Evolutionary conservation across 495 filamentous ascomycete genomes (phyloP).

Genomic region (Stereocaulon alpinum): DNA sequence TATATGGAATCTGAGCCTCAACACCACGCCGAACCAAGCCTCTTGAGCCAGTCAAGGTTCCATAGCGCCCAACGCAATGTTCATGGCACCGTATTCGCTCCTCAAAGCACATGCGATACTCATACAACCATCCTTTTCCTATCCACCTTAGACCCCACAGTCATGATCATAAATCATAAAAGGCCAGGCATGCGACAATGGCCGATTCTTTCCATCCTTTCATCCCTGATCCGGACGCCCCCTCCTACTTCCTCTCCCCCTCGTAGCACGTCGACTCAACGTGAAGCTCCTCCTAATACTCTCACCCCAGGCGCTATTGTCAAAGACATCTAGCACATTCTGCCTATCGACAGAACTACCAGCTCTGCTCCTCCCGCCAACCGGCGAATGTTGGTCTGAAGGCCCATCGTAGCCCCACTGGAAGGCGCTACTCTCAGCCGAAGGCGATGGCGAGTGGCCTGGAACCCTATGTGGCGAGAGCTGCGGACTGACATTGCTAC

Average conservation of each 20-base stretch:
- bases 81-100: neutral
- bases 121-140: conserved; percentile 2
- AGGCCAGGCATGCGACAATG: neutral
- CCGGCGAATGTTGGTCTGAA: conserved; percentile 14
- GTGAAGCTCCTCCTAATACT: conserved; percentile 86
- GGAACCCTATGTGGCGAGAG: conserved; percentile 12
- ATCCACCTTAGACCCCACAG: neutral
- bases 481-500: conserved; percentile 29
- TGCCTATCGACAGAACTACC: conserved; percentile 65
- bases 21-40: neutral
- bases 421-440: conserved; percentile 15
- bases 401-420: conserved; percentile 12
- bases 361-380: conserved; percentile 36
- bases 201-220: neutral
- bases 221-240: conserved; percentile 6
- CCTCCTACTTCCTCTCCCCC: conserved; percentile 16
- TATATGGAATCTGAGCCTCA: neutral
- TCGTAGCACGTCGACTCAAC: conserved; percentile 44
- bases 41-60: neutral
- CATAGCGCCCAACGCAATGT: conserved; percentile 15
- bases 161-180: conserved; percentile 15
- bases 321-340: conserved; percentile 70
- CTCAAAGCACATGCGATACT: conserved; percentile 1
- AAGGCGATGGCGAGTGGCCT: conserved; percentile 19
- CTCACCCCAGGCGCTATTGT: conserved; percentile 83